Base-by-base conservation (phyloP, 2,329 filamentous ascomycete genomes). In the Fusarium pininemorale region DNA sequence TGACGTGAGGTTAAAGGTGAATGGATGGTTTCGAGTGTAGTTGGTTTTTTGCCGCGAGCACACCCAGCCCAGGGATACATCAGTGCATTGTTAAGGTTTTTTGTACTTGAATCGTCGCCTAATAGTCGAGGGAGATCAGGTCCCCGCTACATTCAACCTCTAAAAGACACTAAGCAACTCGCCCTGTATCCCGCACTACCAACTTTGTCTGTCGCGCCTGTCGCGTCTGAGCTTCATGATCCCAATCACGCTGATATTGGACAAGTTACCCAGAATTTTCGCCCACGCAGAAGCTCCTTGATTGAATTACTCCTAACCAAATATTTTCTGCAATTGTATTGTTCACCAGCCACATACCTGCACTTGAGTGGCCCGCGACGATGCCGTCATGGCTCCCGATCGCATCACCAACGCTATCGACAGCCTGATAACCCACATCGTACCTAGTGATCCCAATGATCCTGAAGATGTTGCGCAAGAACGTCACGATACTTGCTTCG, bases 391-490 rank as follows among this genome's bases (percentile, higher is more conserved):
- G 87, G 85, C 88, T 77, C 86, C 88, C 77, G 87, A 89, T 79
- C 93, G 94, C 85, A 90, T 97, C 83, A 90, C 92, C 81, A 91
- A 91, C 82, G 94, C 93, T 81, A 91, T 97, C 81, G 90, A 93
- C 81, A 92, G 92, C 83, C 88, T 97, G 80, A 91, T 97, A 80
- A 87, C 91, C 77, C 92, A 93, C 79, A 86, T 96, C 67, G 86
- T 96, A 63, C 93, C 93, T 63, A 85, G 87, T 56, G 87, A 91
- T 72, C 87, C 89, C 45, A 85, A 89, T 73, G 91, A 94, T 76
- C 89, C 91, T 79, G 90, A 94, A 71, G 90, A 89, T n/a, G 83
- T 85, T 14, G 89, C 90, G 26, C 90, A 95, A 79, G 87, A 92
- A 77, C 90, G 92, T 71, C 90, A 94, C 79, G 90, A 93, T 72